Conservation (phyloP, 495 filamentous ascomycete species). For the Trichocladium antarcticum region DNA sequence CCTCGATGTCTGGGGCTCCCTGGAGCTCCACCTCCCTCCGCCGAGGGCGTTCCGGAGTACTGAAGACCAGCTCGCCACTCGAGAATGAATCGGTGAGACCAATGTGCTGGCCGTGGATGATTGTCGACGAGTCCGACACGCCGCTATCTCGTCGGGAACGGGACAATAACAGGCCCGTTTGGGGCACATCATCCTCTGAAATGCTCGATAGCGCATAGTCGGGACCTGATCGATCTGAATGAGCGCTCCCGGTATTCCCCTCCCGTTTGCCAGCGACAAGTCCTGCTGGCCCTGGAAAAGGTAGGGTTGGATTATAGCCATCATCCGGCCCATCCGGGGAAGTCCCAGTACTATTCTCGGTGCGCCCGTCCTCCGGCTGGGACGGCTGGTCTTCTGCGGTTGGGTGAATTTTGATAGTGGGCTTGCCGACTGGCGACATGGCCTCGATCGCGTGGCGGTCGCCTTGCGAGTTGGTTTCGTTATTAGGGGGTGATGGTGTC, state of each 20-base stretch:
- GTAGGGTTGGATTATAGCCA: background rate
- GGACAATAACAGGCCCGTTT: slow-evolving; percentile 8
- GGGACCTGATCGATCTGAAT: background rate
- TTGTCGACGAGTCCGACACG: slow-evolving; percentile 32
- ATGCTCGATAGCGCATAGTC: slow-evolving; percentile 16
- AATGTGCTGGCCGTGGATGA: slow-evolving; percentile 25
- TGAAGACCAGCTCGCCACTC: slow-evolving; percentile 20
- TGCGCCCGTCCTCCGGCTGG: background rate
- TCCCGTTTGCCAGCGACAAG: background rate
- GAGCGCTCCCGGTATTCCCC: background rate
- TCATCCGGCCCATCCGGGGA: background rate
- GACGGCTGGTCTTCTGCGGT: slow-evolving; percentile 6
- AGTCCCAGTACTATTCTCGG: background rate
- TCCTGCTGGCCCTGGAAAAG: background rate
- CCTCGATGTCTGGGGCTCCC: background rate
- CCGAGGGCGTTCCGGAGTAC: slow-evolving; percentile 29
- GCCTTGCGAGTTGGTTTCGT: too few species aligned
- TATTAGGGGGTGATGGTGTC: background rate
- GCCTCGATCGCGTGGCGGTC: too few species aligned
- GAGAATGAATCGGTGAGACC: slow-evolving; percentile 20
- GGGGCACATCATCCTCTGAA: slow-evolving; percentile 8
- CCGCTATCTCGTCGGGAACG: slow-evolving; percentile 25
- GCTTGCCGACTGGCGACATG: background rate
- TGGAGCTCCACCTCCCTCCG: slow-evolving; percentile 16
- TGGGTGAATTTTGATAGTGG: slow-evolving; percentile 17